A percentile compares a stretch with the other conserved stretches of the same genome.
phyloP scores from a whole-genome alignment of 1,284 basidiomycete genomes.

The Naganishia albida region DNA sequence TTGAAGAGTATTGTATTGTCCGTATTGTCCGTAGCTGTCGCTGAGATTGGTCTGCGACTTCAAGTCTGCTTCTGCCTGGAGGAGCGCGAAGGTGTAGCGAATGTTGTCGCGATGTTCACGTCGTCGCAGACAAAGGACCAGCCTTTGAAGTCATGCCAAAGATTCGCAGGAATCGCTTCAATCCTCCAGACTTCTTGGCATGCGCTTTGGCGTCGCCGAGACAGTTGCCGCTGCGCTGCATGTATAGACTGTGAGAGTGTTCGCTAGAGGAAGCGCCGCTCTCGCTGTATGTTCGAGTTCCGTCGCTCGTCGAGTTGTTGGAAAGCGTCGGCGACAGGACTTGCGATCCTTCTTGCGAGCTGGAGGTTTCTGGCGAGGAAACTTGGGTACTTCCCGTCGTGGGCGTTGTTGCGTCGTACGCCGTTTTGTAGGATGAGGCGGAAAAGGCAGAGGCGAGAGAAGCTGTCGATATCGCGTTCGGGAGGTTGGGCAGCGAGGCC shows the following conservation, averaged over 20 bases:
- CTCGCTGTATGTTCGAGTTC: conserved; percentile 19
- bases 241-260: conserved; percentile 12
- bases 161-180: conserved; percentile 27
- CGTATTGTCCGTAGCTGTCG: neutral
- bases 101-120: no score
- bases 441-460: conserved; percentile 15
- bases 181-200: conserved; percentile 22
- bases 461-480: conserved; percentile 5
- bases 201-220: conserved; percentile 8
- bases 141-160: conserved; percentile 18
- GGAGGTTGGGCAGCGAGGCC: conserved; percentile 2
- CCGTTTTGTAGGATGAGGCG: neutral
- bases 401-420: neutral
- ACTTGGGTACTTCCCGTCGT: neutral
- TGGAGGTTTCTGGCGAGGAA: neutral
- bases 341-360: conserved; percentile 12
- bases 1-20: neutral
- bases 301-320: conserved; percentile 27
- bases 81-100: no score
- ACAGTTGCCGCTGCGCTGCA: conserved; percentile 1
- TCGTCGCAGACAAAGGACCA: neutral
- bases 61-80: no score
- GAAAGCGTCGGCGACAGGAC: conserved; percentile 24
- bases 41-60: no score
- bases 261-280: conserved; percentile 23